Base-by-base conservation (phyloP, 1,284 basidiomycete species). In the Cystobasidium slooffiae region DNA sequence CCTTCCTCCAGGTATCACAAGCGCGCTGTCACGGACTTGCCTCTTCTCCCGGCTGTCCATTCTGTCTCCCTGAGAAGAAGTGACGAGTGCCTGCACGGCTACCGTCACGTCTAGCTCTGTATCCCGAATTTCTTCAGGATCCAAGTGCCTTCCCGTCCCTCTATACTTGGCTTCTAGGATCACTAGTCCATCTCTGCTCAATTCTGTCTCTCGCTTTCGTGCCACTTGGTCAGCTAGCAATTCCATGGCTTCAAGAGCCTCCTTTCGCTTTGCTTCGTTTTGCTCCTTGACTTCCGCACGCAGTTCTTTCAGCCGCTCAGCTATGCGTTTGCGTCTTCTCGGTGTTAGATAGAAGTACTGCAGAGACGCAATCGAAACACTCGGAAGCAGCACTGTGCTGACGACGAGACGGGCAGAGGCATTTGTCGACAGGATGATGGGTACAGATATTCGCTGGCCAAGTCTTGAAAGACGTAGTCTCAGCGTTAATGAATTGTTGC, bases 41-140 rank as follows among this genome's bases (percentile, higher is more conserved):
- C 46, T 16, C 16, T 44, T 14, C 8, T 22, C 24, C 10, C 16
- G 18, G 2, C 10, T 37, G 37, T 53, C 47, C 16, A 31, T 20
- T 37, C 44, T 55, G 16, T 55, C 55, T 31, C 46, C 41, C 18
- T 53, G 44, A 3, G 52, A 22, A 16, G 70, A 8, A 0, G 44
- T 52, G 58, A 95, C 91, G 18, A 96, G 85, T 31, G 91, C 89
- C 84, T 95, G 93, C 39, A 96, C 80, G 3, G 94, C 88, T 43
- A 91, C 84, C 20, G 89, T 90, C 49, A 94, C 91, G 63, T 79
- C 76, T 8, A 80, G 39, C 37, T 77, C 68, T 0, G 55, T 41
- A 64, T 47, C 74, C 64, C 24, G 59, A 22, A 41, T 52, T 44
- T 76, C 75, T 9, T 72, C 64, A 3, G 68, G 59, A 14, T 59